Evolutionary conservation across 2,329 filamentous ascomycete species (phyloP).

Genomic region (Raffaelea ambrosiae): DNA sequence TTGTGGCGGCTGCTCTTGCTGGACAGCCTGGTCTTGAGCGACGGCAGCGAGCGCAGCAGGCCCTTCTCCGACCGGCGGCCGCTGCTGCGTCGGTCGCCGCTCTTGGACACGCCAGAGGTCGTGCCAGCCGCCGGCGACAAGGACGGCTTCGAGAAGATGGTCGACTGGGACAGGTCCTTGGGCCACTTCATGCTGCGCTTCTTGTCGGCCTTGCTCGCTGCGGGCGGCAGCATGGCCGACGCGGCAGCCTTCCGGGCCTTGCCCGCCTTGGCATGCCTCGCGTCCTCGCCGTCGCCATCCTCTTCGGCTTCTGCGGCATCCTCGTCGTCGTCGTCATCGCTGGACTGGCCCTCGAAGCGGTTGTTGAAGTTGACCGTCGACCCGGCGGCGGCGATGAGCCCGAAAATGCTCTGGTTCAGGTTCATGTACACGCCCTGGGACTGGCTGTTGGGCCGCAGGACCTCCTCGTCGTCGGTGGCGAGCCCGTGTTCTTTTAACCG

Average conservation of each 20-base stretch:
- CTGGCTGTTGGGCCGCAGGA: conserved; percentile 33
- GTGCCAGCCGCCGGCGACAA: no score
- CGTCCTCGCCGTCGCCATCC: not conserved
- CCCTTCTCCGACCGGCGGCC: conserved; percentile 49
- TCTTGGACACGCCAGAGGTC: conserved; percentile 13
- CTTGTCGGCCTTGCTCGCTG: conserved; percentile 37
- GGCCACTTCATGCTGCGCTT: conserved; percentile 3
- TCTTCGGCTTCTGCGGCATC: conserved; percentile 13
- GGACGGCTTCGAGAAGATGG: conserved; percentile 23
- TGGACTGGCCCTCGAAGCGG: conserved; percentile 69
- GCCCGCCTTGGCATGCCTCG: not conserved
- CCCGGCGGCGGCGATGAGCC: conserved; percentile 81
- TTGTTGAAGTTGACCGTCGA: conserved; percentile 75
- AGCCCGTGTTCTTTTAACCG: conserved; percentile 31
- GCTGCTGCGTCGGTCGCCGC: conserved; percentile 23
- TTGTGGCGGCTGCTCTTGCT: conserved; percentile 20
- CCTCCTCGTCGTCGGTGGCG: conserved; percentile 38
- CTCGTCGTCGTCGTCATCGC: conserved; percentile 61
- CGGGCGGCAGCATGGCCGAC: conserved; percentile 66
- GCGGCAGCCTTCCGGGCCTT: conserved; percentile 28
- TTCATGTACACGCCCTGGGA: conserved; percentile 51
- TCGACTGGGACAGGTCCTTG: conserved; percentile 27
- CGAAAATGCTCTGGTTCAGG: conserved; percentile 93
- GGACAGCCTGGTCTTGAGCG: conserved; percentile 37
- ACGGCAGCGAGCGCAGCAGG: conserved; percentile 56